These are phyloP conservation scores for Leptomonas pyrrhocoris DNA, from an alignment of 208 protist species.

Conservation along the genomic window DNA sequence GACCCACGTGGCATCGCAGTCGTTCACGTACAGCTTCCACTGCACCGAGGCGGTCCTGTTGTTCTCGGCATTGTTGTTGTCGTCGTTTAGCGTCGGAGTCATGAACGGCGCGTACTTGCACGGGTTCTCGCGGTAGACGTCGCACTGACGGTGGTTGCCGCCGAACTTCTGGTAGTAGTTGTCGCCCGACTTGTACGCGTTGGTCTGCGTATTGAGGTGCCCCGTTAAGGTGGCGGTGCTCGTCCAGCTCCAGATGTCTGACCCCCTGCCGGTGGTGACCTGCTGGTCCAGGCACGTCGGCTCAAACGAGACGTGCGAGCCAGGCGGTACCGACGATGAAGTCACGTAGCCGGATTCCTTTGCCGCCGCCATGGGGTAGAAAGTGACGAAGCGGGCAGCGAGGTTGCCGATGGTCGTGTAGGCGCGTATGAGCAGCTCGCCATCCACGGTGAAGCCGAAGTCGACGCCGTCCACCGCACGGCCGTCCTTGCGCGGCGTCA, in stretches of 20 bases:
- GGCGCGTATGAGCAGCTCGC: constrained; percentile 65
- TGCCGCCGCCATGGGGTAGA: constrained; percentile 53
- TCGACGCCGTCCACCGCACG: constrained; percentile 51
- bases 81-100: constrained; percentile 52
- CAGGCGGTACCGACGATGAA: constrained; percentile 33
- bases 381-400: constrained; percentile 85
- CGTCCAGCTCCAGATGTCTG: constrained; percentile 70
- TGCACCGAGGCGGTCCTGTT: constrained; percentile 39
- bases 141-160: constrained; percentile 82
- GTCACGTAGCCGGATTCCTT: constrained; percentile 41
- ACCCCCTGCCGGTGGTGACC: constrained; percentile 49
- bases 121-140: constrained; percentile 73
- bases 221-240: constrained; percentile 29
- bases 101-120: constrained; percentile 87
- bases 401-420: constrained; percentile 84
- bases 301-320: constrained; percentile 77
- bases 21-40: constrained; percentile 85
- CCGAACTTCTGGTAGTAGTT: constrained; percentile 93
- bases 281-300: constrained; percentile 72
- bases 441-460: constrained; percentile 61
- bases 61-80: constrained; percentile 26
- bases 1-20: constrained; percentile 88
- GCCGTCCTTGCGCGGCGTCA: constrained; percentile 60
- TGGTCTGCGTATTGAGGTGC: constrained; percentile 57
- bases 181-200: constrained; percentile 67